Base-by-base conservation (phyloP, 495 filamentous ascomycete species). In the Staphylotrichum longicolle region DNA sequence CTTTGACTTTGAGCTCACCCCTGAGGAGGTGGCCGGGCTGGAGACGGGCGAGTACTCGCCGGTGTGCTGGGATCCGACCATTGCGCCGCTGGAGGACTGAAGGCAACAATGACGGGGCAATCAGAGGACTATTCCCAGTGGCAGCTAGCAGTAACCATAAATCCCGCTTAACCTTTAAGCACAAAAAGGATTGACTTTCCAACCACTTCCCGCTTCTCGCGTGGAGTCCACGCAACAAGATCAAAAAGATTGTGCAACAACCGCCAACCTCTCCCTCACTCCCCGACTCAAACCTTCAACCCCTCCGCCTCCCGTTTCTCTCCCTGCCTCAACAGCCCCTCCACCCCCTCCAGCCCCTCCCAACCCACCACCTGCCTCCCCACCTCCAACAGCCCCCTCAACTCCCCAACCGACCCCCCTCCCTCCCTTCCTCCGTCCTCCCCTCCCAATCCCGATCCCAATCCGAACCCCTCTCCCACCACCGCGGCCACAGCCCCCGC, bases 1-100 rank as follows among this genome's bases (percentile, higher is more conserved):
- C 2, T 96, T 86, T 75, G 90, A 91, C 71, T 97, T 96, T 74
- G 88, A 91, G 68, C 72, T 97, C 45, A 76, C 76, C 0, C 71
- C 73, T 2, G 83, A 86, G 55, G 89, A 92, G 55, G 80, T 85
- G 66, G 68, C 76, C 52, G 69, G 58, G 27, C 65, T 88, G 64
- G 74, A 87, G 49, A 80, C 78, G 9, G 69, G 71, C 20, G 78
- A 85, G 64, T 90, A 91, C 68, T 63, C 70, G 11, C 87, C 88
- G 5, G 85, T 85, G 52, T 79, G 81, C 63, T 95, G 91, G 91
- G 90, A 93, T 70, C 90, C 90, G 35, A 69, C 48, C 3, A 42
- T 42, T 0, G 42, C 51, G 27, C 20, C 48, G 11, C 35, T 70
- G 55, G 53, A 68, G 8, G 58, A 66, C 9, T 41, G 39, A 54